Evolutionary conservation across 306 rosid genomes (phyloP), one percentile per base, ranked within the genome.

Genomic region (Trichosanthes cucumerina): DNA sequence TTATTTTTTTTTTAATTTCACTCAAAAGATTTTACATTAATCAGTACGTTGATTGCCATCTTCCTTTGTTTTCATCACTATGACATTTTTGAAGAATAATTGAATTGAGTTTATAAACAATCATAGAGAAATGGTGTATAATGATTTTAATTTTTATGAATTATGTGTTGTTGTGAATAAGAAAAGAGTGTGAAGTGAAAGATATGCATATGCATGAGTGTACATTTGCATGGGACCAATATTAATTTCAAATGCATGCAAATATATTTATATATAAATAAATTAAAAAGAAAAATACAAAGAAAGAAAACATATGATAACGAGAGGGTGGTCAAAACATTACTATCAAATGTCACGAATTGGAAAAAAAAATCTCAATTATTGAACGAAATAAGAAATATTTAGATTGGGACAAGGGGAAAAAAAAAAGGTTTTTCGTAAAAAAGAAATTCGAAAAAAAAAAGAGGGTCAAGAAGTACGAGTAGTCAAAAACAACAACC

Each of bases 401-500:
- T 64, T 62, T 4, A 62, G 69, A 62, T 28, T 31, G 0, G 8
- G n/a, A 62, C 19, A 33, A 62, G 34, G 0, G 31, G 2, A 64
- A 64, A 14, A 18, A 56, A 56, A 18, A 6, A 8, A 1, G 0
- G 0, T 3, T 2, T 23, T 23, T 57, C 9, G 0, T 0, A 18
- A 12, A 11, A n/a, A 24, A 24, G 1, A 12, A 23, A 56, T 4
- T 56, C 15, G 0, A n/a, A 39, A 39, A 39, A 1, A 2, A 21
- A 8, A 9, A 69, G 4, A 46, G 41, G n/a, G 58, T 72, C 59
- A 47, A 72, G 59, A 24, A 72, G 77, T 72, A 72, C 59, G 58
- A 72, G 77, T 46, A 72, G 77, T 72, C 77, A 72, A 72, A 71
- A 72, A 72, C 77, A 72, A 72, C 77, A 72, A 44, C 77, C 77